A percentile compares a stretch with the other conserved stretches of the same genome.
These are phyloP conservation scores for Funneliformis geosporum DNA, from an alignment of 192 early-diverging fungal genomes.

Conservation along the genomic window DNA sequence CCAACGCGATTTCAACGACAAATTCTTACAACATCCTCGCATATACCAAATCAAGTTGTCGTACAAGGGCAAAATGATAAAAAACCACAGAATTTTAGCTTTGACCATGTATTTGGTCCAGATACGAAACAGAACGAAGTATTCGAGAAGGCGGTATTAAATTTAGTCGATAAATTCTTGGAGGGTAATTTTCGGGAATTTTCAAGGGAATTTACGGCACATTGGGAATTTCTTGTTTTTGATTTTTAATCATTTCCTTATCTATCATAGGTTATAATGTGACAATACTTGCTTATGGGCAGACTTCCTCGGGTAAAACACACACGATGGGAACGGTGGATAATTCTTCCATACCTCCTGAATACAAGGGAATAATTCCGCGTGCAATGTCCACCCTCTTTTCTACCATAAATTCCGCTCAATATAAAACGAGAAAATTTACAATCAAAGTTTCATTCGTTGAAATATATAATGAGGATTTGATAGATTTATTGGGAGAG, in stretches of 20 bases:
- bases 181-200: slow-evolving; percentile 40
- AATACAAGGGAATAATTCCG: slow-evolving; percentile 65
- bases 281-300: slow-evolving; percentile 91
- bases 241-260: slow-evolving; percentile 4
- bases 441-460: slow-evolving; percentile 83
- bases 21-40: neutral
- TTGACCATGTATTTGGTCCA: slow-evolving; percentile 70
- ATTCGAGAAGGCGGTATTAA: slow-evolving; percentile 50
- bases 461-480: slow-evolving; percentile 97
- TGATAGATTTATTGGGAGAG: slow-evolving; percentile 85
- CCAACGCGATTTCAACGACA: slow-evolving; percentile 23
- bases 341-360: slow-evolving; percentile 38
- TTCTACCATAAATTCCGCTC: slow-evolving; percentile 35
- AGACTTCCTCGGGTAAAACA: slow-evolving; percentile 95
- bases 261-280: slow-evolving; percentile 77
- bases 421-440: slow-evolving; percentile 40
- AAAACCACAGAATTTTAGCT: slow-evolving; percentile 47
- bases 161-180: slow-evolving; percentile 52
- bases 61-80: slow-evolving; percentile 19
- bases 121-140: slow-evolving; percentile 60
- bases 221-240: neutral
- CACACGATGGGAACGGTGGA: slow-evolving; percentile 90
- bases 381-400: slow-evolving; percentile 71
- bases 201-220: neutral
- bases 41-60: slow-evolving; percentile 26